Evolutionary conservation across 345 rosid species (phyloP), one percentile per base, ranked within the genome.

Genomic region (Lepidium didymum): DNA sequence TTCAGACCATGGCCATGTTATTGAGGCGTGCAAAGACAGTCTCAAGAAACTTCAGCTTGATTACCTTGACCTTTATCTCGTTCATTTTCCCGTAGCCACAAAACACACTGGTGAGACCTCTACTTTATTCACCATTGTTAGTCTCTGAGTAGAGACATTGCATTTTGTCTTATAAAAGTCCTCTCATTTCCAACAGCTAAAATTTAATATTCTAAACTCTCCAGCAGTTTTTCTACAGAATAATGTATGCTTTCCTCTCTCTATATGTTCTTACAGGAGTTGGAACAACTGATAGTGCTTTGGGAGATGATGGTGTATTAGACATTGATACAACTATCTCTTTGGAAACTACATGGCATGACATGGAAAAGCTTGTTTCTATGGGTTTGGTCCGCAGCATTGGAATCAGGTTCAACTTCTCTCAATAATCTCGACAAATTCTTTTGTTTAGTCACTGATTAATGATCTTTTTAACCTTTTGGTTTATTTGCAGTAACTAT

Each of bases 1-100:
- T 72, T 88, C 96, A n/a, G 96, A 92, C 60, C 98, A 92, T 44
- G 92, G 92, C 4, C 98, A 92, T 77, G 93, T 85, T 40, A 42
- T 81, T 7, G 96, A 90, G 81, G 96, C 96, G 3, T 92, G 93
- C 79, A 86, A 83, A 69, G 91, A 82, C 71, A 90, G 98, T 75
- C 80, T 90, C 61, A 86, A 90, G 78, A 90, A 92, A 75, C 96
- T 92, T 51, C 90, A 75, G 82, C 87, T 90, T 40, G 90, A 92
- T 62, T 92, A 90, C 69, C 84, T 92, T 43, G 98, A 92, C 64
- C 88, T 92, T 61, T 92, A 78, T 77, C 98, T 92, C 3, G 56
- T 90, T 78, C 96, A 92, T 82, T 90, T 90, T 47, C 96, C 98
- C 1, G 65, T 92, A 35, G 93, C 98, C 66, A 84, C 88, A 1